Evolutionary conservation across 345 rosid species (phyloP), one percentile per base, ranked within the genome.

Genomic region (Microcos paniculata): DNA sequence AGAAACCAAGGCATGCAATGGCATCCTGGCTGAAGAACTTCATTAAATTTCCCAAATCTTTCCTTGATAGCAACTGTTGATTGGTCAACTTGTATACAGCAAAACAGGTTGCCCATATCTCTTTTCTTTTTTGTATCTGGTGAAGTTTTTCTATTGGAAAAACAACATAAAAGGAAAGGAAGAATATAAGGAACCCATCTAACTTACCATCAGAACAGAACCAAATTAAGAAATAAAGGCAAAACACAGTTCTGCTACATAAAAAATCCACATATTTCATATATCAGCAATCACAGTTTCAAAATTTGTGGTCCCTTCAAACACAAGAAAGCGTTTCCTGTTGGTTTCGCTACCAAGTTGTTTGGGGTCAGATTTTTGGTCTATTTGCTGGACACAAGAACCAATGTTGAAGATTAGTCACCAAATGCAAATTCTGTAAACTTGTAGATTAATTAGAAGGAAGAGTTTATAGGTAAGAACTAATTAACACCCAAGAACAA

Each of bases 21-120:
- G 62, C 90, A 90, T 70, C 94, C 94, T 35, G 94, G 94, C 57
- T 88, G 83, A 42, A 90, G 92, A 9, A 90, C 89, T 1, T 86
- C 82, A 16, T 86, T 89, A 40, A 85, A 90, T 76, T 84, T 90
- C 46, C 94, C 94, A 71, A 88, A 88, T 24, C 59, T 77, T 75
- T 90, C 91, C 71, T 71, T 90, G 18, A 90, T 79, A 18, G 91
- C 91, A 15, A 88, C 88, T 2, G 86, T 86, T 38, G 90, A 85
- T 73, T 86, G 93, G 31, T 88, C 90, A 15, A 88, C 90, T 85
- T 89, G 90, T 1, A 81, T 30, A 62, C 89, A 88, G n/a, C 93
- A 78, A 8, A 85, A 63, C 6, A 80, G 52, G 69, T 90, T 84
- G 10, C 93, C 93, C 93, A 90, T 90, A n/a, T 56, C 61, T 18